Evolutionary conservation across 345 rosid genomes (phyloP).

Genomic region (Brassica rapa): DNA sequence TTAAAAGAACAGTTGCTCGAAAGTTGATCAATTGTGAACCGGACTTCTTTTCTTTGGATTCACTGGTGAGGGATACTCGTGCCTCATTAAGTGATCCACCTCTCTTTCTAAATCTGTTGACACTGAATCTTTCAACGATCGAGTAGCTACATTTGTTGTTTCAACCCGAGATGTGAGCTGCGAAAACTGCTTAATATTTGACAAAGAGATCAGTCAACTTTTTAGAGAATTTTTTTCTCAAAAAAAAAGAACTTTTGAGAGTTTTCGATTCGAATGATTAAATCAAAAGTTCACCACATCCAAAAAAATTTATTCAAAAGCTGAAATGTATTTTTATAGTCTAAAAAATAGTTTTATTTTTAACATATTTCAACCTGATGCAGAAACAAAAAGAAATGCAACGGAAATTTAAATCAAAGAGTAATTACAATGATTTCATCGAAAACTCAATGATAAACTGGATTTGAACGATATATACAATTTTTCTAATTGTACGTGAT

Average conservation of each 20-base stretch:
- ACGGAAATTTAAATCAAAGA: no score
- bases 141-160: neutral
- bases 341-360: neutral
- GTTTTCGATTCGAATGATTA: neutral
- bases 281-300: neutral
- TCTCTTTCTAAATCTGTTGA: conserved; percentile 17
- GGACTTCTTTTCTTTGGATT: conserved; percentile 36
- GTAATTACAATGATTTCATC: neutral
- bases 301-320: neutral
- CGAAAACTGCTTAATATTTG: neutral
- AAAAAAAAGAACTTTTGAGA: neutral
- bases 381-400: neutral
- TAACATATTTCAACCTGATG: neutral
- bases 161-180: neutral
- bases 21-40: conserved; percentile 33
- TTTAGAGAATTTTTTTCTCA: neutral
- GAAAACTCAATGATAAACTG: neutral
- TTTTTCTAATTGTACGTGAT: neutral
- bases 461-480: neutral
- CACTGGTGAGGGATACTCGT: conserved; percentile 28
- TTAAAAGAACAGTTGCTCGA: neutral
- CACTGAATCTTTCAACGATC: neutral
- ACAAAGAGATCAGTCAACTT: neutral
- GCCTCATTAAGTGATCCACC: conserved; percentile 22
- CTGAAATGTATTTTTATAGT: neutral